Evolutionary conservation across 2,329 filamentous ascomycete species (phyloP).

Genomic region (Nemania serpens): DNA sequence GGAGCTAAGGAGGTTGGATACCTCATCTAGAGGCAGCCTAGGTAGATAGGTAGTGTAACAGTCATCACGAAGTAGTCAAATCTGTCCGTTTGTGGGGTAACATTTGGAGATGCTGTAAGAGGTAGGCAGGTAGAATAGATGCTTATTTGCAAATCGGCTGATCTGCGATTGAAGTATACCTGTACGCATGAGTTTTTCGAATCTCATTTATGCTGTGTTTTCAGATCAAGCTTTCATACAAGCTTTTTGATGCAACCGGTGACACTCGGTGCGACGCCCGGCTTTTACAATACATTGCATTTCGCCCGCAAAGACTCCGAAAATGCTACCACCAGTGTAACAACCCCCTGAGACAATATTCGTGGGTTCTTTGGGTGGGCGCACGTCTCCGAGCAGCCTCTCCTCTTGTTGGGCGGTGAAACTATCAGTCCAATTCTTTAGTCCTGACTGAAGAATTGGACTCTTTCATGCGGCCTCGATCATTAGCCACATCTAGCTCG

Average conservation of each 20-base stretch:
- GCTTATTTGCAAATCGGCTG: neutral
- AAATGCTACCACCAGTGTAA: constrained; percentile 18
- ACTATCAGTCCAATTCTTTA: no score
- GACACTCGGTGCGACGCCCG: constrained; percentile 30
- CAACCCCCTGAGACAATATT: neutral
- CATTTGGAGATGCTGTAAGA: neutral
- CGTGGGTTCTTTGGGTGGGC: neutral
- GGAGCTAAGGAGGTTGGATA: constrained; percentile 15
- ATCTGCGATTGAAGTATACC: neutral
- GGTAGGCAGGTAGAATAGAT: no score
- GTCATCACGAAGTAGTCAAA: neutral
- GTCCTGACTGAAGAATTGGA: neutral
- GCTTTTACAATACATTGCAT: constrained; percentile 21
- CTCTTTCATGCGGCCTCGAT: neutral
- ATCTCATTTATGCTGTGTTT: neutral
- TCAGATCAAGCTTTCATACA: constrained; percentile 36
- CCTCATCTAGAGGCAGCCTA: no score
- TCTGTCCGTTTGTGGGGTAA: constrained; percentile 6
- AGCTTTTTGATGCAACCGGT: constrained; percentile 35
- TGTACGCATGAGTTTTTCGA: neutral
- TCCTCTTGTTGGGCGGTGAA: neutral
- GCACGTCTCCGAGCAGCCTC: neutral
- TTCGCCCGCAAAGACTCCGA: constrained; percentile 21
- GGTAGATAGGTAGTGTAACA: neutral
- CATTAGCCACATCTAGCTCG: no score